phyloP scores from a whole-genome alignment of 164 flowering plant species.

The Nelumbo lutea region DNA sequence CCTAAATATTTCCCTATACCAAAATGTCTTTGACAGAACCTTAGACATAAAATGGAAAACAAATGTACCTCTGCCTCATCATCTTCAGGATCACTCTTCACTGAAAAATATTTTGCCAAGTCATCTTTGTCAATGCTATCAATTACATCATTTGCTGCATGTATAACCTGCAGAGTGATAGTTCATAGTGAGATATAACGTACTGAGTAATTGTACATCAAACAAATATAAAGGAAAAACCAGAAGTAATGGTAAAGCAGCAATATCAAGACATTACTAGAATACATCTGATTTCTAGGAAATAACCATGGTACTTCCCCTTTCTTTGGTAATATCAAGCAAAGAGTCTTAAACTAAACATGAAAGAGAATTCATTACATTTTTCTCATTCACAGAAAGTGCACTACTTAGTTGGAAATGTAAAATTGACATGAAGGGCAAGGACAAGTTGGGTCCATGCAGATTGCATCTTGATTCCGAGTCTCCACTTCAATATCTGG shows the following conservation, averaged over 20 bases:
- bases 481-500: too few relatives aligned
- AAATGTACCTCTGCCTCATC: slow-evolving; percentile 71
- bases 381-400: too few relatives aligned
- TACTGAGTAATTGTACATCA: neutral
- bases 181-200: neutral
- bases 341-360: neutral
- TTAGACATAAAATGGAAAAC: neutral
- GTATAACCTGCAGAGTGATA: slow-evolving; percentile 49
- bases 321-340: neutral
- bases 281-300: neutral
- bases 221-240: neutral
- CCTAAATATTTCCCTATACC: too few relatives aligned
- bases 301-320: neutral
- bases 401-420: neutral
- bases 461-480: too few relatives aligned
- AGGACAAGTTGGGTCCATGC: too few relatives aligned
- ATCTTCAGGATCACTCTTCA: slow-evolving; percentile 81
- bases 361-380: too few relatives aligned
- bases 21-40: too few relatives aligned
- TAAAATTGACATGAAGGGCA: neutral
- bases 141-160: slow-evolving; percentile 87
- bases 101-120: slow-evolving; percentile 58
- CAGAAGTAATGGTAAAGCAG: neutral
- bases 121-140: slow-evolving; percentile 81
- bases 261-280: neutral